These are phyloP conservation scores for Cryoendolithus antarcticus DNA, from an alignment of 2,329 filamentous ascomycete genomes.

Conservation along the genomic window DNA sequence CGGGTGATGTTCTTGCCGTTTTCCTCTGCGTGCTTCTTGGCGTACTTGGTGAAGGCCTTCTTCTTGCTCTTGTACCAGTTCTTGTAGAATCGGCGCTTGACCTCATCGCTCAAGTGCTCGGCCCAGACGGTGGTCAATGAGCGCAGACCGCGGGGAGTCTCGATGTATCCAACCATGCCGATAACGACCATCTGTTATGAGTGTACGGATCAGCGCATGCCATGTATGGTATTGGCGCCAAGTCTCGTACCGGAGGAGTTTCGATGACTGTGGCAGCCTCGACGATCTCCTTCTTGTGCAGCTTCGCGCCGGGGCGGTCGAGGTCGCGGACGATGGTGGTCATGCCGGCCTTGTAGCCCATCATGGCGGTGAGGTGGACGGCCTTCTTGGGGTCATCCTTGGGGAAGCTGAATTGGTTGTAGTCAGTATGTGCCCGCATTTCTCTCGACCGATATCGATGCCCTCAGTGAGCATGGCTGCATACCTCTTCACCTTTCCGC, in stretches of 20 bases:
- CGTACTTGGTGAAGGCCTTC: constrained; percentile 99
- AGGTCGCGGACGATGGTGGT: constrained; percentile 98
- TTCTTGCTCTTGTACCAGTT: constrained; percentile 99
- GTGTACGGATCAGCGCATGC: constrained; percentile 34
- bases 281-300: constrained; percentile 97
- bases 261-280: constrained; percentile 81
- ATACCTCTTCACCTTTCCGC: constrained; percentile 98
- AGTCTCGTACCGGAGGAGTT: constrained; percentile 67
- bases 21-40: constrained; percentile 98
- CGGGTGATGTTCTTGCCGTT: constrained; percentile 81
- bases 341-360: constrained; percentile 99
- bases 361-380: constrained; percentile 92
- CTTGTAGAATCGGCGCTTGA: constrained; percentile 99
- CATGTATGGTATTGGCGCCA: constrained; percentile 51
- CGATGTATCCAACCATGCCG: constrained; percentile 99
- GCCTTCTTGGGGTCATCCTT: constrained; percentile 99
- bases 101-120: constrained; percentile 95
- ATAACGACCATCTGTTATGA: constrained; percentile 85
- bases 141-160: constrained; percentile 97
- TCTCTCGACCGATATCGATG: background rate
- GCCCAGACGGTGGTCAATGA: constrained; percentile 99
- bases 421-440: constrained; percentile 2
- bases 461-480: background rate
- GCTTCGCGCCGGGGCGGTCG: constrained; percentile 97
- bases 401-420: constrained; percentile 61